Conservation (phyloP, 2,329 filamentous ascomycete species). For the Bipolaris oryzae region DNA sequence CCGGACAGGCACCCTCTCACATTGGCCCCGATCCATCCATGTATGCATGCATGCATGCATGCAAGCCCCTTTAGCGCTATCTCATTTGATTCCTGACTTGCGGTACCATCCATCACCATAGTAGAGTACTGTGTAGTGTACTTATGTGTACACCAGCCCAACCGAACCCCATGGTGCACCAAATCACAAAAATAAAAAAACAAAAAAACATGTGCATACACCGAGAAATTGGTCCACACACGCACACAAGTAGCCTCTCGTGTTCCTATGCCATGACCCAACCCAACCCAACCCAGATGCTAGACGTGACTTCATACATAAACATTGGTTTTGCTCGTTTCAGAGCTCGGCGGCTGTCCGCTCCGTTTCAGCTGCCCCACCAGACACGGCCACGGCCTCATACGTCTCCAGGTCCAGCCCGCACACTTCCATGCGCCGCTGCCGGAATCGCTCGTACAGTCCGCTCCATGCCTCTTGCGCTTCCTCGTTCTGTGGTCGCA, state of each 20-base stretch:
- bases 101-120: conserved; percentile 1
- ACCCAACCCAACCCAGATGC: neutral
- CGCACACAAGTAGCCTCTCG: neutral
- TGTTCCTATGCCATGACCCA: neutral
- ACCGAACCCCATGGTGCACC: neutral
- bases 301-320: neutral
- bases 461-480: conserved; percentile 57
- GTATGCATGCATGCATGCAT: too few relatives aligned
- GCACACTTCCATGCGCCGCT: conserved; percentile 59
- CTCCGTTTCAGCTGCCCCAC: conserved; percentile 9
- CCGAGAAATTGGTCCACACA: too few relatives aligned
- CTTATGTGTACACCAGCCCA: too few relatives aligned
- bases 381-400: conserved; percentile 30
- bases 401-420: conserved; percentile 58
- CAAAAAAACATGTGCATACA: too few relatives aligned
- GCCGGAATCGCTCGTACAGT: conserved; percentile 57
- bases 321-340: conserved; percentile 8
- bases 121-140: too few relatives aligned
- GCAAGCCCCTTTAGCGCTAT: too few relatives aligned
- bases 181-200: neutral
- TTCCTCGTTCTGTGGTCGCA: conserved; percentile 54
- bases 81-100: neutral
- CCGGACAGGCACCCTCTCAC: neutral
- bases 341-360: conserved; percentile 16
- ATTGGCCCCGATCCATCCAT: conserved; percentile 11